These are phyloP conservation scores for Rhynchosporium graminicola DNA, from an alignment of 2,329 filamentous ascomycete species.

Conservation along the genomic window DNA sequence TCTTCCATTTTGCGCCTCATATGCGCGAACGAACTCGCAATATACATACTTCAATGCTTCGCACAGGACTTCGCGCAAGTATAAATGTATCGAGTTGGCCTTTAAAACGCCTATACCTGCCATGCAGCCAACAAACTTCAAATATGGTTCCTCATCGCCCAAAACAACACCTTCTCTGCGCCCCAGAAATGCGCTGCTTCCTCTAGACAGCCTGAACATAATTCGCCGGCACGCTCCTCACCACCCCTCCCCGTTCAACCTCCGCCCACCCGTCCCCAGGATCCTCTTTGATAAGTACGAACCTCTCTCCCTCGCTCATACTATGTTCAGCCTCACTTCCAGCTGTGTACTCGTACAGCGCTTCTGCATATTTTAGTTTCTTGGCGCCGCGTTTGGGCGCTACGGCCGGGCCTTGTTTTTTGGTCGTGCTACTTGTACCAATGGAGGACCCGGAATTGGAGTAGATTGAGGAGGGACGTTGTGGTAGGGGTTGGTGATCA, in stretches of 20 bases:
- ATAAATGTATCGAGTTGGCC: too few species aligned
- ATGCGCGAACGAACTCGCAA: too few species aligned
- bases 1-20: too few species aligned
- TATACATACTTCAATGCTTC: too few species aligned
- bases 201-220: conserved; percentile 58
- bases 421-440: conserved; percentile 46
- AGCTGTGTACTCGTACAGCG: conserved; percentile 87
- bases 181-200: too few species aligned
- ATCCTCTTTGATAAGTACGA: conserved; percentile 86
- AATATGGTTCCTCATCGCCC: too few species aligned
- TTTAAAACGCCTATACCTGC: too few species aligned
- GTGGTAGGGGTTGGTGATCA: conserved; percentile 48
- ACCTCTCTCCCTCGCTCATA: conserved; percentile 88
- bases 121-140: too few species aligned
- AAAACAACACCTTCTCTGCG: too few species aligned
- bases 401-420: conserved; percentile 58
- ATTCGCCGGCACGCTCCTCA: conserved; percentile 88
- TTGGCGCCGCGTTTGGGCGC: conserved; percentile 89
- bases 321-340: conserved; percentile 84
- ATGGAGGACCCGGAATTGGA: conserved; percentile 76
- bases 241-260: conserved; percentile 86
- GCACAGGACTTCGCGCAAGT: too few species aligned
- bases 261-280: conserved; percentile 95
- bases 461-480: conserved; percentile 71
- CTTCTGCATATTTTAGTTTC: conserved; percentile 91